Evolutionary conservation across 148 eudicot genomes (phyloP).

Genomic region (Camellia lanceoleosa): DNA sequence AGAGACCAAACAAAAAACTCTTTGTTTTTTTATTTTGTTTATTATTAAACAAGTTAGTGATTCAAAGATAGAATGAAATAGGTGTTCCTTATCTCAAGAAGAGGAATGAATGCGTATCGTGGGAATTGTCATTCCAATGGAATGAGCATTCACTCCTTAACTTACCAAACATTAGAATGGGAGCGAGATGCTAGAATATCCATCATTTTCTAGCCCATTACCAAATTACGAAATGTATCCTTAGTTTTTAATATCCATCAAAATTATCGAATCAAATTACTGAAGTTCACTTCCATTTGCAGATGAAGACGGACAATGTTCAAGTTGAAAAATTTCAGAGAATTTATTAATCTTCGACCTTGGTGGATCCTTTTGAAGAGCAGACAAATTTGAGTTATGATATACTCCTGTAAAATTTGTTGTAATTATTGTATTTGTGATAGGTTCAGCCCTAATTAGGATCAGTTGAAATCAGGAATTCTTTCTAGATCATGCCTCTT

Average conservation of each 20-base stretch:
- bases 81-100: too few species aligned
- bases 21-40: too few species aligned
- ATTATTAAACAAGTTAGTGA: too few species aligned
- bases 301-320: neutral
- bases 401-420: conserved; percentile 7
- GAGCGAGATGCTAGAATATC: too few species aligned
- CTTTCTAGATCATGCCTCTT: neutral
- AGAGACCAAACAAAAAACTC: too few species aligned
- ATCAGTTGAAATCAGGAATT: neutral
- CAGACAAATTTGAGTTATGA: neutral
- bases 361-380: neutral
- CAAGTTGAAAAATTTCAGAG: neutral
- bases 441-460: conserved; percentile 1
- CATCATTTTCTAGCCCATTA: too few species aligned
- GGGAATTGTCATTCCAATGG: neutral
- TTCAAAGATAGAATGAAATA: too few species aligned
- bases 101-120: neutral
- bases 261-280: neutral
- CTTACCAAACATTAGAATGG: too few species aligned
- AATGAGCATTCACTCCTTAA: too few species aligned
- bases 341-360: neutral
- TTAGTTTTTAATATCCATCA: neutral
- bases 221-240: too few species aligned
- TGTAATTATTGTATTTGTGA: conserved; percentile 9
- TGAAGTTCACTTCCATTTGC: neutral